Evolutionary conservation across 495 filamentous ascomycete species (phyloP).

Genomic region (Saxophila tyrrhenica): DNA sequence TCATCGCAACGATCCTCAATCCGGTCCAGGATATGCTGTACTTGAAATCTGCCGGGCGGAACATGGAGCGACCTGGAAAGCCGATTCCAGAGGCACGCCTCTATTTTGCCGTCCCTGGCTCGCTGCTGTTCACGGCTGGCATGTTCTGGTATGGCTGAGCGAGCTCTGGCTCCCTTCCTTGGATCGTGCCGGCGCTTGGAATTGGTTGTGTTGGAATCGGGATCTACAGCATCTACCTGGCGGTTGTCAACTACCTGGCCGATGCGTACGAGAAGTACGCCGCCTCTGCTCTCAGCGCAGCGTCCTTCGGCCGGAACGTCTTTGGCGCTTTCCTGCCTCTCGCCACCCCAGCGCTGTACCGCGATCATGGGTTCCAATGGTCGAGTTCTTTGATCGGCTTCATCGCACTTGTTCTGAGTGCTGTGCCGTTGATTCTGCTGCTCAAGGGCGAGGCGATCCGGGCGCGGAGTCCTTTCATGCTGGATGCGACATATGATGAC

Average conservation of each 20-base stretch:
- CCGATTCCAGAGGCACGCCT: conserved; percentile 19
- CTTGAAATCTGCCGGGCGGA: conserved; percentile 3
- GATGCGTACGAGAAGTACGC: conserved; percentile 32
- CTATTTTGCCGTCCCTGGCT: conserved; percentile 14
- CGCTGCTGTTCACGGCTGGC: conserved; percentile 14
- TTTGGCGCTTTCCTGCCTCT: conserved; percentile 30
- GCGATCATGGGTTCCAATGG: conserved; percentile 25
- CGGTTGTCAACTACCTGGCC: conserved; percentile 23
- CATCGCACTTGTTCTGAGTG: conserved; percentile 22
- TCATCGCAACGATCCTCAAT: conserved; percentile 18
- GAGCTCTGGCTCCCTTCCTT: conserved; percentile 3
- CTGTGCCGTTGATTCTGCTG: conserved; percentile 23
- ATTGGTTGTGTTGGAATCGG: conserved; percentile 15
- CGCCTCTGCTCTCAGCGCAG: conserved; percentile 27
- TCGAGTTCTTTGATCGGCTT: conserved; percentile 24
- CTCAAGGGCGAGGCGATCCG: conserved; percentile 18
- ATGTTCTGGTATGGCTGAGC: conserved; percentile 20
- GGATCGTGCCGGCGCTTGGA: conserved; percentile 18
- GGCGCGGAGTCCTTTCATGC: conserved; percentile 25
- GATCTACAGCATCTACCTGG: conserved; percentile 13
- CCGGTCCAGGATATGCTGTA: conserved; percentile 19
- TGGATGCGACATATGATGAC: conserved; percentile 1
- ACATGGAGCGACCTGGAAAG: conserved; percentile 3
- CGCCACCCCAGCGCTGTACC: conserved; percentile 23
- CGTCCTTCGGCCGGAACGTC: conserved; percentile 26